Conservation (phyloP, 139 green algal genomes). For the Chlamydomonas incerta region DNA sequence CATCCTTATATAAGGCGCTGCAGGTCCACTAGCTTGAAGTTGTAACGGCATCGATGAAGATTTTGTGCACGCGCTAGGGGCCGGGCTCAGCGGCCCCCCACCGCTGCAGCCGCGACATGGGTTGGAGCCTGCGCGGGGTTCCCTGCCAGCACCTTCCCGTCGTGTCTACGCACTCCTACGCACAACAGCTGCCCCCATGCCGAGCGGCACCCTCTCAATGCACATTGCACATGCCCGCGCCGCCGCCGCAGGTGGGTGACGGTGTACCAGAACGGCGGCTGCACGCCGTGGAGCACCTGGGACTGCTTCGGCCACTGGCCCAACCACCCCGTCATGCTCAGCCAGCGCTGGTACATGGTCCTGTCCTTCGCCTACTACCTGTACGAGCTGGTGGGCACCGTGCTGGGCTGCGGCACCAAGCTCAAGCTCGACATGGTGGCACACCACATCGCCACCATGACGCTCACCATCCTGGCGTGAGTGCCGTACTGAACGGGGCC, state of each 20-base stretch:
- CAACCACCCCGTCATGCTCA: conserved; percentile 11
- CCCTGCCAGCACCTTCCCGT: too few relatives aligned
- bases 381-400: conserved; percentile 61
- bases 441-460: conserved; percentile 65
- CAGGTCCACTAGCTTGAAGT: too few relatives aligned
- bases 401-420: conserved; percentile 46
- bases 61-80: too few relatives aligned
- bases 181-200: too few relatives aligned
- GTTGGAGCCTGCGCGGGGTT: too few relatives aligned
- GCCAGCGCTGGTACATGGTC: conserved; percentile 46
- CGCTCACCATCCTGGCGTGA: conserved; percentile 50
- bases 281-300: conserved; percentile 47
- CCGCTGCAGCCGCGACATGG: too few relatives aligned
- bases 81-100: too few relatives aligned
- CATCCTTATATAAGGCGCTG: too few relatives aligned
- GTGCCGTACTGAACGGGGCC: too few relatives aligned
- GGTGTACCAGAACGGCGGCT: conserved; percentile 48
- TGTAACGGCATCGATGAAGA: too few relatives aligned
- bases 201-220: background rate
- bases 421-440: conserved; percentile 65
- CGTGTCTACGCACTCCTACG: too few relatives aligned
- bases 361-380: conserved; percentile 58
- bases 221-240: background rate
- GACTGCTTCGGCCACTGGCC: conserved; percentile 53
- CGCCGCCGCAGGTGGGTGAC: conserved; percentile 13